Conservation (phyloP, 352 stramenopile species). For the Pythium aphanidermatum region DNA sequence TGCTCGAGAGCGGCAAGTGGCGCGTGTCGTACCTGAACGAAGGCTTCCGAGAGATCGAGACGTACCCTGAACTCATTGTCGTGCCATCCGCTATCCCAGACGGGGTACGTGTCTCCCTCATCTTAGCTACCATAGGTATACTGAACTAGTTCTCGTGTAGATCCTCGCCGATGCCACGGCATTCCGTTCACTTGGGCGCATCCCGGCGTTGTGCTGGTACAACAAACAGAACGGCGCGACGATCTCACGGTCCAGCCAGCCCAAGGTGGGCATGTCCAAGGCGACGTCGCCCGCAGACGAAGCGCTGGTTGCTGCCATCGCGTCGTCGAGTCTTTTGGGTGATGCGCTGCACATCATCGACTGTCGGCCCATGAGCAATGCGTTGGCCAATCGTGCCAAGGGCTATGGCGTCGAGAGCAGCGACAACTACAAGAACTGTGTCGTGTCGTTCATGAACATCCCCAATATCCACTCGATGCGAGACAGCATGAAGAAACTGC, state of each 20-base stretch:
- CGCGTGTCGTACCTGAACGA: slow-evolving; percentile 55
- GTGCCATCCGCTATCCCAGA: slow-evolving; percentile 89
- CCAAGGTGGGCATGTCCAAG: slow-evolving; percentile 79
- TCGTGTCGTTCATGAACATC: slow-evolving; percentile 98
- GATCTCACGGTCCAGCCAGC: slow-evolving; percentile 73
- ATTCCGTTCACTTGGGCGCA: slow-evolving; percentile 68
- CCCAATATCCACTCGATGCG: slow-evolving; percentile 98
- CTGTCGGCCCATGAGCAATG: slow-evolving; percentile 76
- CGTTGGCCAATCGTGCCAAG: slow-evolving; percentile 80
- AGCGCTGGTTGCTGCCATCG: slow-evolving; percentile 58
- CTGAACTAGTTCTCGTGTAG: slow-evolving; percentile 6
- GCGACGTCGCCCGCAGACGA: slow-evolving; percentile 67
- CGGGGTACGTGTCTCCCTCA: slow-evolving; percentile 28
- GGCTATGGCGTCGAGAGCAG: slow-evolving; percentile 95
- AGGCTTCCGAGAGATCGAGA: slow-evolving; percentile 81
- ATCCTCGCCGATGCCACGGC: slow-evolving; percentile 68
- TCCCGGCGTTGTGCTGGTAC: slow-evolving; percentile 69
- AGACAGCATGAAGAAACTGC: slow-evolving; percentile 84
- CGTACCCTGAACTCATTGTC: slow-evolving; percentile 93
- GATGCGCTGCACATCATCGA: slow-evolving; percentile 78
- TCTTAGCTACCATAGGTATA: background rate
- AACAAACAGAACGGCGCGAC: slow-evolving; percentile 62
- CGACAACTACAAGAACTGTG: slow-evolving; percentile 93
- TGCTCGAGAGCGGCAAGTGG: slow-evolving; percentile 65
- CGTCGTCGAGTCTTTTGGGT: slow-evolving; percentile 52